These are phyloP conservation scores for Gymnopilus junonius DNA, from an alignment of 768 basidiomycete species.

Conservation along the genomic window DNA sequence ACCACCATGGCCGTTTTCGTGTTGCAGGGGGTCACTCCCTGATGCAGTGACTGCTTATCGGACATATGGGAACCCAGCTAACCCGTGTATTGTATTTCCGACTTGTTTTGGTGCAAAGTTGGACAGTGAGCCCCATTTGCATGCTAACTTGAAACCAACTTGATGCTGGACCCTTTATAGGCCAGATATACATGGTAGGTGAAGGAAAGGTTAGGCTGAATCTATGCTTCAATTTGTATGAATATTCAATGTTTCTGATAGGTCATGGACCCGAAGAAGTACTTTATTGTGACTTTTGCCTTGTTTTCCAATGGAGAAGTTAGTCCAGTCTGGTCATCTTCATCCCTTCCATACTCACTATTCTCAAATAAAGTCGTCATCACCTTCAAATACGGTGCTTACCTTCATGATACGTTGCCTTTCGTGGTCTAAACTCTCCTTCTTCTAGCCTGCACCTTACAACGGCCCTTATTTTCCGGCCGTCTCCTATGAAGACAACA, in stretches of 20 bases:
- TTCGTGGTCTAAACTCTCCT: background rate
- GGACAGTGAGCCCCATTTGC: slow-evolving; percentile 41
- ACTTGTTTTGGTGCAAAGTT: slow-evolving; percentile 60
- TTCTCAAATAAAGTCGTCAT: slow-evolving; percentile 50
- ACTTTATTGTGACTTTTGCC: slow-evolving; percentile 60
- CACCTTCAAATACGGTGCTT: slow-evolving; percentile 61
- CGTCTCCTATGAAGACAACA: slow-evolving; percentile 62
- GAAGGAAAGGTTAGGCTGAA: slow-evolving; percentile 44
- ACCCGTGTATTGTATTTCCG: slow-evolving; percentile 62
- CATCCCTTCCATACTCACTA: background rate
- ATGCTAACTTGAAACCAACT: background rate
- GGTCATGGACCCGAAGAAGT: slow-evolving; percentile 55
- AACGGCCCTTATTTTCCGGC: slow-evolving; percentile 63
- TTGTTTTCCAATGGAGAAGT: slow-evolving; percentile 66
- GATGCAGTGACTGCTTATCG: slow-evolving; percentile 62
- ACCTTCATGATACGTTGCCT: background rate
- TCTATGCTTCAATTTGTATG: background rate
- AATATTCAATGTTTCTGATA: slow-evolving; percentile 17
- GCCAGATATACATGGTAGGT: slow-evolving; percentile 52
- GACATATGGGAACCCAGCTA: slow-evolving; percentile 53
- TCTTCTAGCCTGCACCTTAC: slow-evolving; percentile 53
- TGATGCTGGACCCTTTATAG: slow-evolving; percentile 30
- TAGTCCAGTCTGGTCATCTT: slow-evolving; percentile 6
- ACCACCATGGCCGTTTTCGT: slow-evolving; percentile 58
- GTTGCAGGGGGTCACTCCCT: slow-evolving; percentile 55